These are phyloP conservation scores for Myochromella boudieri DNA, from an alignment of 768 basidiomycete genomes.

Conservation along the genomic window DNA sequence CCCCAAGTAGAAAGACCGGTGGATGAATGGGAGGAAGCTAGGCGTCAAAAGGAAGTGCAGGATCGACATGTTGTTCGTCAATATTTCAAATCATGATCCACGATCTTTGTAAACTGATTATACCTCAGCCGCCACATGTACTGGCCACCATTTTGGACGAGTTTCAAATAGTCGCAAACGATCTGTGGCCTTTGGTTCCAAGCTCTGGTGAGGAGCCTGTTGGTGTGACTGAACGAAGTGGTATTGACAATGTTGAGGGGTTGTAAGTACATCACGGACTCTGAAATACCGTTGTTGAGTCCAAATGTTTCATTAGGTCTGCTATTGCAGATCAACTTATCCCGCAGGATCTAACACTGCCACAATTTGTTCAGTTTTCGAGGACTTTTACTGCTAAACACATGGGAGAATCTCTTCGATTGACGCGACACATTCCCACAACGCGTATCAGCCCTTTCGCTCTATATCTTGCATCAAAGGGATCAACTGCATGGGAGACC, in stretches of 20 bases:
- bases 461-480: slow-evolving; percentile 68
- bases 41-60: slow-evolving; percentile 53
- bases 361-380: slow-evolving; percentile 47
- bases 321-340: slow-evolving; percentile 41
- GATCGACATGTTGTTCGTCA: slow-evolving; percentile 65
- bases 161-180: slow-evolving; percentile 49
- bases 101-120: slow-evolving; percentile 16
- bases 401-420: slow-evolving; percentile 57
- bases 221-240: slow-evolving; percentile 31
- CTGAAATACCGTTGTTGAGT: background rate
- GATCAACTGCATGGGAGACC: slow-evolving; percentile 75
- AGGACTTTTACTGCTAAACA: slow-evolving; percentile 60
- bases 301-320: slow-evolving; percentile 34
- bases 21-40: slow-evolving; percentile 73
- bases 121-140: slow-evolving; percentile 64
- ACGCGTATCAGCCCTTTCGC: slow-evolving; percentile 65
- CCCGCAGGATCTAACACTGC: slow-evolving; percentile 51
- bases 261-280: slow-evolving; percentile 48
- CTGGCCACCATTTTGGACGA: slow-evolving; percentile 55
- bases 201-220: slow-evolving; percentile 3
- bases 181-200: slow-evolving; percentile 53
- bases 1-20: slow-evolving; percentile 14
- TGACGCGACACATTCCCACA: slow-evolving; percentile 59
- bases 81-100: slow-evolving; percentile 13
- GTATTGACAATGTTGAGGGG: slow-evolving; percentile 50